Conservation (phyloP, 441 rosid genomes). For the Francoa sonchifolia region DNA sequence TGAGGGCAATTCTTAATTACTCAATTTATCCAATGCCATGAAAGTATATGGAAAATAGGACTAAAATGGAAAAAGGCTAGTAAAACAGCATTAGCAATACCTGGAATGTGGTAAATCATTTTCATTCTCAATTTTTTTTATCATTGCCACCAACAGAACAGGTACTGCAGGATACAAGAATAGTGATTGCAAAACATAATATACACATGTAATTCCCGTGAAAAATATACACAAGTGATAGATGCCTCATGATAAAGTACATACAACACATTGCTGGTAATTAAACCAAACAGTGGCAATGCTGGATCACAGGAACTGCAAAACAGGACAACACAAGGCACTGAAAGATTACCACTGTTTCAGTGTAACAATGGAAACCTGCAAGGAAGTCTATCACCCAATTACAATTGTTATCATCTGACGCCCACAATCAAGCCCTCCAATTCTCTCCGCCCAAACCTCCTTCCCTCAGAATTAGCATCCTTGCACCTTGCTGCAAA, state of each 20-base stretch:
- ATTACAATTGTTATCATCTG: not conserved
- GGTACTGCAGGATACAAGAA: constrained; percentile 18
- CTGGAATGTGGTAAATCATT: constrained; percentile 13
- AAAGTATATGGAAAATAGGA: no score
- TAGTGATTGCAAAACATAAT: constrained; percentile 38
- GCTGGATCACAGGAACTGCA: constrained; percentile 19
- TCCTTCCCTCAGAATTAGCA: not conserved
- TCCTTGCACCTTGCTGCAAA: constrained; percentile 3
- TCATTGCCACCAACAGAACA: constrained; percentile 11
- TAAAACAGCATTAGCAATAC: constrained; percentile 1
- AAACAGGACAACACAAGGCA: constrained; percentile 22
- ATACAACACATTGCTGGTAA: constrained; percentile 24
- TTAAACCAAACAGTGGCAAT: constrained; percentile 25
- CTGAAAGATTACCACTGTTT: constrained; percentile 19
- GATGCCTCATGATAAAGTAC: constrained; percentile 29
- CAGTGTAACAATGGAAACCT: constrained; percentile 21
- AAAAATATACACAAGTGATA: constrained; percentile 44
- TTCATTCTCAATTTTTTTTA: constrained; percentile 14
- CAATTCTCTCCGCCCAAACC: not conserved
- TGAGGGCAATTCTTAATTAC: no score
- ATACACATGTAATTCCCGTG: constrained; percentile 41
- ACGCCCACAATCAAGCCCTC: not conserved
- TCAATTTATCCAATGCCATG: no score
- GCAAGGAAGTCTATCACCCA: no score
- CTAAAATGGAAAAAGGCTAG: not conserved